Percentiles rank a stretch among this genome's conserved stretches.
Evolutionary conservation across 495 filamentous ascomycete genomes (phyloP).

Genomic region (Xylaria telfairii): DNA sequence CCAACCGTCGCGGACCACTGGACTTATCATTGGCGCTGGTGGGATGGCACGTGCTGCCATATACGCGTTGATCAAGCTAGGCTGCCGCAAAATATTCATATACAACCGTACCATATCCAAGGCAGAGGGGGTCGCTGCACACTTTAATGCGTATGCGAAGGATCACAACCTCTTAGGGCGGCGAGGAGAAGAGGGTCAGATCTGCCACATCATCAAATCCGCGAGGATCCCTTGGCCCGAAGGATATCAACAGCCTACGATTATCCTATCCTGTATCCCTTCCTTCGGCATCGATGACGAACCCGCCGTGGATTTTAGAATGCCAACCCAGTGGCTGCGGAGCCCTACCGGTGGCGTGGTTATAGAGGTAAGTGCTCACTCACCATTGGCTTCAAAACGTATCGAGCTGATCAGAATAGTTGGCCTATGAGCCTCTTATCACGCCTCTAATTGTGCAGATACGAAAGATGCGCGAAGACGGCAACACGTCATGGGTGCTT

Average conservation of each 20-base stretch:
- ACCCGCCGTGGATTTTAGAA: constrained; percentile 73
- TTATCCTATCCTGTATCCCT: constrained; percentile 79
- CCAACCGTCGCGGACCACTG: constrained; percentile 68
- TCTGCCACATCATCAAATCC: constrained; percentile 66
- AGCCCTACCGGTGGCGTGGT: constrained; percentile 82
- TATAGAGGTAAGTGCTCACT: constrained; percentile 62
- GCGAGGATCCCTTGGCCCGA: constrained; percentile 69
- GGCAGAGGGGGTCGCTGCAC: constrained; percentile 69
- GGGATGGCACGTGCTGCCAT: constrained; percentile 83
- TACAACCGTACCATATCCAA: constrained; percentile 70
- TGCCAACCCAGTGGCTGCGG: constrained; percentile 75
- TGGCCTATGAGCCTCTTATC: constrained; percentile 75
- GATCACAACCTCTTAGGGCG: constrained; percentile 44
- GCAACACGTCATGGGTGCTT: constrained; percentile 72
- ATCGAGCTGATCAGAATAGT: constrained; percentile 37
- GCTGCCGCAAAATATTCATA: constrained; percentile 80
- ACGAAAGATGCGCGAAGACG: constrained; percentile 61
- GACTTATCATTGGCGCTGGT: constrained; percentile 77
- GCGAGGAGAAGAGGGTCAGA: constrained; percentile 52
- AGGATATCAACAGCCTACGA: constrained; percentile 68
- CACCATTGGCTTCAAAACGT: neutral
- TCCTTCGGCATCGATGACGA: constrained; percentile 67
- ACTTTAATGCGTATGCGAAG: constrained; percentile 66
- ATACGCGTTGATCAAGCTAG: constrained; percentile 79
- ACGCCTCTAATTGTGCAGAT: constrained; percentile 73